Evolutionary conservation across 805 yeast genomes (phyloP).

Genomic region (Ogataea nonfermentans): DNA sequence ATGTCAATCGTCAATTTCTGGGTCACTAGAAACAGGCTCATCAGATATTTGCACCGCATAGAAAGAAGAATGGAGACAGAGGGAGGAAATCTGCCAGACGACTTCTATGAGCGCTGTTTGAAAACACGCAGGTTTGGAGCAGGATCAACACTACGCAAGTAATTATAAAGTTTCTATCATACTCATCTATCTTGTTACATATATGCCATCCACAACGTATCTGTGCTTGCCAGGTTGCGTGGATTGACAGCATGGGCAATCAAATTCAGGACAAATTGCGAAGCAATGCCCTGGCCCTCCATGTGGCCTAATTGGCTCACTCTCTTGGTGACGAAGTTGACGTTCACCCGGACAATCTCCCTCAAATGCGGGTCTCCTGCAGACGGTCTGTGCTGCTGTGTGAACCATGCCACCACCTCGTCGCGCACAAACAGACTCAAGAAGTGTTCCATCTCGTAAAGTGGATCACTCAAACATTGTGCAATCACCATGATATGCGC

Average conservation of each 20-base stretch:
- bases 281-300: conserved; percentile 72
- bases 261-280: conserved; percentile 86
- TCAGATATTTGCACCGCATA: conserved; percentile 26
- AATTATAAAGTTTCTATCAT: background rate
- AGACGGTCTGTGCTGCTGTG: conserved; percentile 78
- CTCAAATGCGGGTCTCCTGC: conserved; percentile 82
- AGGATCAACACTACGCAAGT: too few relatives aligned
- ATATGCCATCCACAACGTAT: conserved; percentile 94
- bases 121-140: conserved; percentile 13
- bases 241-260: conserved; percentile 96
- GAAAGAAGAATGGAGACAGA: conserved; percentile 15
- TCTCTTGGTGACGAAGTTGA: conserved; percentile 77
- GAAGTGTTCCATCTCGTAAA: conserved; percentile 86
- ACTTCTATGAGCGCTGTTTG: conserved; percentile 22
- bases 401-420: conserved; percentile 92
- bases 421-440: conserved; percentile 93
- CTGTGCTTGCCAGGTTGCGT: conserved; percentile 86
- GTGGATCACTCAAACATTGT: conserved; percentile 85
- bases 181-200: conserved; percentile 40
- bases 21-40: conserved; percentile 26
- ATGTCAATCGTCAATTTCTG: conserved; percentile 24
- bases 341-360: conserved; percentile 85
- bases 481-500: conserved; percentile 84
- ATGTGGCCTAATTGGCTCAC: conserved; percentile 67
- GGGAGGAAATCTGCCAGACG: conserved; percentile 15